These are phyloP conservation scores for Gaeumannomyces tritici DNA, from an alignment of 2,329 filamentous ascomycete genomes.

Conservation along the genomic window DNA sequence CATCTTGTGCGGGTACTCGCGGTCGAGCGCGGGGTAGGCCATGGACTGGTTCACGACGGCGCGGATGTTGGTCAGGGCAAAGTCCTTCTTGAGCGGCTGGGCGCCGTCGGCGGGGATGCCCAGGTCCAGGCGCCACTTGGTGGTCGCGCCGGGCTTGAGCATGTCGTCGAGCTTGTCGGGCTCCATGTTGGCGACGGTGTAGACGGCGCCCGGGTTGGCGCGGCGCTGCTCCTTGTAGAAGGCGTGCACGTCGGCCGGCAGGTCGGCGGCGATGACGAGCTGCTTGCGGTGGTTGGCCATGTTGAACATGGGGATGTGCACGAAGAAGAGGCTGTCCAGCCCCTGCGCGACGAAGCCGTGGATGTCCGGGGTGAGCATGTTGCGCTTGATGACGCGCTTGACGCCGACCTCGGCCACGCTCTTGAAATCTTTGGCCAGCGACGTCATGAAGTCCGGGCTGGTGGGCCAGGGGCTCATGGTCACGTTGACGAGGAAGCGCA, in stretches of 20 bases:
- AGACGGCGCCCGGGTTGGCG: neutral
- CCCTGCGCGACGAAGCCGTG: conserved; percentile 29
- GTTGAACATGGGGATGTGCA: conserved; percentile 27
- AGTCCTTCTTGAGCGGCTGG: neutral
- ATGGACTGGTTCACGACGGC: too few relatives aligned
- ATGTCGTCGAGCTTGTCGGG: conserved; percentile 6
- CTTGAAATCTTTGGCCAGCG: conserved; percentile 23
- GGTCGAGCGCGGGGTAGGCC: too few relatives aligned
- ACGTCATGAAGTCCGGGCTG: conserved; percentile 26
- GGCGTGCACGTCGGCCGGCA: conserved; percentile 11
- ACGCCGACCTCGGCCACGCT: conserved; percentile 19
- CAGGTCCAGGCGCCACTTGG: too few relatives aligned
- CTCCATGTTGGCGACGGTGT: neutral
- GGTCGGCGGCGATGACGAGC: conserved; percentile 18
- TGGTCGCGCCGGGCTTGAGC: conserved; percentile 8
- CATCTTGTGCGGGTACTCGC: conserved; percentile 16
- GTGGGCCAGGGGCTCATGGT: conserved; percentile 36
- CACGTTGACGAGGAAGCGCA: conserved; percentile 27
- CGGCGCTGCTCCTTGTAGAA: conserved; percentile 8
- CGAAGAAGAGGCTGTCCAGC: conserved; percentile 19
- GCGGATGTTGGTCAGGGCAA: too few relatives aligned
- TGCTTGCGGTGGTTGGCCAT: conserved; percentile 29
- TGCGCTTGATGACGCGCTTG: conserved; percentile 22
- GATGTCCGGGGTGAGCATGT: conserved; percentile 20
- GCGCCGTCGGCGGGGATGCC: too few relatives aligned